These are phyloP conservation scores for Pneumocystis wakefieldiae DNA, from an alignment of 1,139 yeast species.

Conservation along the genomic window DNA sequence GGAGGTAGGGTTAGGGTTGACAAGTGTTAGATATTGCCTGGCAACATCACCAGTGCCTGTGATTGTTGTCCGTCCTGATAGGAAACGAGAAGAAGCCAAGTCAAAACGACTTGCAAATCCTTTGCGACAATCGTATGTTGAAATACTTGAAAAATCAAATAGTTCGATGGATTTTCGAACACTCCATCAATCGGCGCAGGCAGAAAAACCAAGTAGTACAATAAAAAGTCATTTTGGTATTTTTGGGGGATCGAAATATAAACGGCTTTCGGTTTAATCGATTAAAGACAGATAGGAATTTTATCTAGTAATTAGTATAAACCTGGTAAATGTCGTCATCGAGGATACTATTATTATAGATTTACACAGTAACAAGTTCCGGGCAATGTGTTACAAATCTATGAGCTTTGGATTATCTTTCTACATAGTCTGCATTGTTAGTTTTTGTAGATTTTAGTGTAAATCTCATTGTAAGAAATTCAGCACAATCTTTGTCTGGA, in stretches of 20 bases:
- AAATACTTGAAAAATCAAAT: conserved; percentile 16
- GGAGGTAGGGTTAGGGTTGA: background rate
- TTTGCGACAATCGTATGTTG: conserved; percentile 17
- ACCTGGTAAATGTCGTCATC: no score
- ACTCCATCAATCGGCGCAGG: background rate
- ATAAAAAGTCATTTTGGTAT: background rate
- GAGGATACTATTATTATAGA: no score
- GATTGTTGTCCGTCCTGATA: conserved; percentile 46
- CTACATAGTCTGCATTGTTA: no score
- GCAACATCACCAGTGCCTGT: conserved; percentile 58
- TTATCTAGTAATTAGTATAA: no score
- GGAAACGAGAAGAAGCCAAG: conserved; percentile 26
- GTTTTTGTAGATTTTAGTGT: no score
- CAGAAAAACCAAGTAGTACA: background rate
- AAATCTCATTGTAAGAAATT: no score
- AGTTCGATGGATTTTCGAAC: conserved; percentile 7
- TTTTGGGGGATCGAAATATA: background rate
- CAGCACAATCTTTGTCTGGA: no score
- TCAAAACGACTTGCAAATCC: conserved; percentile 26
- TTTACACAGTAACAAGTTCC: no score
- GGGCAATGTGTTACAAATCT: no score
- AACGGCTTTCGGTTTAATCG: background rate
- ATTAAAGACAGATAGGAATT: no score
- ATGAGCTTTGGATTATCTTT: no score
- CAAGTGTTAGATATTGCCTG: conserved; percentile 31